Evolutionary conservation across 805 yeast genomes (phyloP).

Genomic region (Zygosaccharomyces gambellarensis): DNA sequence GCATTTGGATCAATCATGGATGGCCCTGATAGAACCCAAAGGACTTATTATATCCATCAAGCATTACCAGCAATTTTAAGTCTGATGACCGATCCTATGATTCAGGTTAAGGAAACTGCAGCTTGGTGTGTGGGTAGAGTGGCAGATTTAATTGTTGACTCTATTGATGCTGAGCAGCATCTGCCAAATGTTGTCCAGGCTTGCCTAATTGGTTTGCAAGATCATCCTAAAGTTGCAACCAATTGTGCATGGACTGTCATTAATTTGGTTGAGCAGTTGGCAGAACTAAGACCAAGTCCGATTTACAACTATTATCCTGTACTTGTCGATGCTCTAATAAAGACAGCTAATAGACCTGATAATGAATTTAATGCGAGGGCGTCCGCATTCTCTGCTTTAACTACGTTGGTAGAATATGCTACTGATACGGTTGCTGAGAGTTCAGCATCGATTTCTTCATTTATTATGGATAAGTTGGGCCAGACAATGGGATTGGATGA

Average conservation of each 20-base stretch:
- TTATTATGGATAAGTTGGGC: conserved; percentile 67
- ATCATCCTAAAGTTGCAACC: conserved; percentile 90
- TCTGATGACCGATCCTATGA: conserved; percentile 66
- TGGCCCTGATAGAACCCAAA: conserved; percentile 78
- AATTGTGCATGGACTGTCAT: conserved; percentile 97
- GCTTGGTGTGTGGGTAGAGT: conserved; percentile 98
- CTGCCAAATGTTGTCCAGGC: conserved; percentile 72
- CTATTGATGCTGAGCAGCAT: conserved; percentile 60
- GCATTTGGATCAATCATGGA: conserved; percentile 96
- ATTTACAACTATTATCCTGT: conserved; percentile 70
- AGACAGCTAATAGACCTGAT: conserved; percentile 65
- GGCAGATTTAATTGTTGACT: conserved; percentile 78
- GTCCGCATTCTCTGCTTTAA: conserved; percentile 92
- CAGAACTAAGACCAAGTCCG: conserved; percentile 45
- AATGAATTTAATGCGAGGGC: conserved; percentile 88
- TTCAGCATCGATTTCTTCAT: conserved; percentile 69
- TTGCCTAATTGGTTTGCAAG: conserved; percentile 73
- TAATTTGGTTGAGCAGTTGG: conserved; percentile 80
- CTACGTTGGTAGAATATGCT: conserved; percentile 72
- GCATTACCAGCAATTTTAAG: conserved; percentile 75
- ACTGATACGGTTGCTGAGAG: conserved; percentile 63
- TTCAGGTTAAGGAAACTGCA: conserved; percentile 93
- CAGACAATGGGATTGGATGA: conserved; percentile 57
- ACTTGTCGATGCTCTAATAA: conserved; percentile 64
- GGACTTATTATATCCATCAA: conserved; percentile 64